Percentiles rank a stretch among this genome's conserved stretches.
Evolutionary conservation across 1,284 basidiomycete genomes (phyloP).

Genomic region (Puccinia polysora): DNA sequence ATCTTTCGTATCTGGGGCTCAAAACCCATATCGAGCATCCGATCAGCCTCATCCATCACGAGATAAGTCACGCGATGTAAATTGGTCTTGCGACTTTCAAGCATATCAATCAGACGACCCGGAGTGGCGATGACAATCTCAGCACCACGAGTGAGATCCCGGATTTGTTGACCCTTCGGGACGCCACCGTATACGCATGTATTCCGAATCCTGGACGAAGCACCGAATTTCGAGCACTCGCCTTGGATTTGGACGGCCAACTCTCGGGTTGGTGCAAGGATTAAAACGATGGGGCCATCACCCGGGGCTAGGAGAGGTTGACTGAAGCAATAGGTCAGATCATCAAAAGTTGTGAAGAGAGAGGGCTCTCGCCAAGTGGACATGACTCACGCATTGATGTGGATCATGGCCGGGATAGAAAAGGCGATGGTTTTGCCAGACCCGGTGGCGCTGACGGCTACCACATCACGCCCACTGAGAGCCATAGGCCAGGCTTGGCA

Average conservation of each 20-base stretch:
- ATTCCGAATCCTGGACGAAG: conserved; percentile 93
- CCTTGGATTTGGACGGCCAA: conserved; percentile 98
- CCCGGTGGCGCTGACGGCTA: conserved; percentile 94
- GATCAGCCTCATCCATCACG: conserved; percentile 97
- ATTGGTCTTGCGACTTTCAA: conserved; percentile 93
- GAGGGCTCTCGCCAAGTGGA: not conserved
- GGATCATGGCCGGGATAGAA: conserved; percentile 95
- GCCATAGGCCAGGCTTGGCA: conserved; percentile 99
- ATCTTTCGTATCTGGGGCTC: conserved; percentile 99
- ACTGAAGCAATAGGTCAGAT: conserved; percentile 54
- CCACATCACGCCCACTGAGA: conserved; percentile 83
- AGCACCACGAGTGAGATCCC: conserved; percentile 91
- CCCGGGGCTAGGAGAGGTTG: conserved; percentile 89
- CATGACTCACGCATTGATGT: conserved; percentile 84
- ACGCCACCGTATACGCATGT: conserved; percentile 98
- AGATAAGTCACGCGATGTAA: conserved; percentile 91
- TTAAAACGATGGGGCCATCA: conserved; percentile 93
- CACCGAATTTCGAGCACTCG: conserved; percentile 96
- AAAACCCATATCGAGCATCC: conserved; percentile 62
- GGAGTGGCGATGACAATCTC: conserved; percentile 93
- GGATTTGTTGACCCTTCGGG: conserved; percentile 95
- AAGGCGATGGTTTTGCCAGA: conserved; percentile 98
- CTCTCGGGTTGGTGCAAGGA: conserved; percentile 95
- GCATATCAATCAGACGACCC: conserved; percentile 86
- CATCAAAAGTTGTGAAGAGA: not conserved